Evolutionary conservation across 2,329 filamentous ascomycete genomes (phyloP).

Genomic region (Hymenoscyphus repandus): DNA sequence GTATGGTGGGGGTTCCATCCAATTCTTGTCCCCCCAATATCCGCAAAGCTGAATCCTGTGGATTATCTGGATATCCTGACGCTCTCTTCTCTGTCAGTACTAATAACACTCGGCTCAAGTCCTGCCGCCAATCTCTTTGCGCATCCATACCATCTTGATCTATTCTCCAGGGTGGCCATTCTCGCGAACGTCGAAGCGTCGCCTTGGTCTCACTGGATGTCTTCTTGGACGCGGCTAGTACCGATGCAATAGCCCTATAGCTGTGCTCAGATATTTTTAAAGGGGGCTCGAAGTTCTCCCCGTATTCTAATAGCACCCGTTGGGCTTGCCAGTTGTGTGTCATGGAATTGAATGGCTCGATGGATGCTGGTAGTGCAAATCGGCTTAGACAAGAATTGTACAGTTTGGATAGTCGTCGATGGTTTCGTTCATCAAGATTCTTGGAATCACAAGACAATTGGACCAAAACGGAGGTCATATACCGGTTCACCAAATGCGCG

Average conservation of each 20-base stretch:
- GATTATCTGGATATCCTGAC: conserved; percentile 45
- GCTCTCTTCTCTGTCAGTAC: conserved; percentile 51
- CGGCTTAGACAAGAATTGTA: conserved; percentile 38
- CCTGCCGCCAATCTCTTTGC: conserved; percentile 43
- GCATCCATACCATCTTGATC: conserved; percentile 57
- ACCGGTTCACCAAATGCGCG: conserved; percentile 21
- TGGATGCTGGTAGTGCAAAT: conserved; percentile 34
- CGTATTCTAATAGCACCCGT: conserved; percentile 47
- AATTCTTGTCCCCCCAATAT: conserved; percentile 47
- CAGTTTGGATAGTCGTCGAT: conserved; percentile 27
- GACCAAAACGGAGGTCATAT: conserved; percentile 11
- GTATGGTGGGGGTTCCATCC: conserved; percentile 52
- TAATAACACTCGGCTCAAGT: conserved; percentile 47
- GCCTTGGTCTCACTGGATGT: conserved; percentile 44
- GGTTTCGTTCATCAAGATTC: conserved; percentile 7
- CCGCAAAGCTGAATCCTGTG: conserved; percentile 44
- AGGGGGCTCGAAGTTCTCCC: conserved; percentile 42
- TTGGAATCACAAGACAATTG: neutral
- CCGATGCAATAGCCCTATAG: conserved; percentile 49
- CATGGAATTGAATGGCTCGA: conserved; percentile 35
- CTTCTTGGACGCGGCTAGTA: conserved; percentile 50
- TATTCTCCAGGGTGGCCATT: conserved; percentile 57
- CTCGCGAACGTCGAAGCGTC: conserved; percentile 42
- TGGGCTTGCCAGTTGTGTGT: conserved; percentile 54
- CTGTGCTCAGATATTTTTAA: conserved; percentile 46